phyloP scores from a whole-genome alignment of 352 stramenopile species.

The Globisporangium parvum region DNA sequence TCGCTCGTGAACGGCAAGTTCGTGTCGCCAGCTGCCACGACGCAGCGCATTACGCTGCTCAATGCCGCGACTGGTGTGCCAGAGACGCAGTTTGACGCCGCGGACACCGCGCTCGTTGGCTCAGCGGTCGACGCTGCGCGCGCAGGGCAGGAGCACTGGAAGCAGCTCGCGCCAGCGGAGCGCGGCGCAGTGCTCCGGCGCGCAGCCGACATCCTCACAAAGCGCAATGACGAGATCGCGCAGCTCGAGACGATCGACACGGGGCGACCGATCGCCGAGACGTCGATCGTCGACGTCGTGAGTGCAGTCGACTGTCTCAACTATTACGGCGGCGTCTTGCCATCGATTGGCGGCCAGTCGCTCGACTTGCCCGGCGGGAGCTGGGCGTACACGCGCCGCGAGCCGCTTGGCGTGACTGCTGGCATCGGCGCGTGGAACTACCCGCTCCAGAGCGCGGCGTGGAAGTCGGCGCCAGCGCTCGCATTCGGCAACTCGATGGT shows the following conservation, averaged over 20 bases:
- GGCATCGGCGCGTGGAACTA: slow-evolving; percentile 85
- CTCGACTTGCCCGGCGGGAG: slow-evolving; percentile 54
- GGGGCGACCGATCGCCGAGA: slow-evolving; percentile 70
- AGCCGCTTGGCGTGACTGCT: slow-evolving; percentile 65
- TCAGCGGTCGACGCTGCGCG: slow-evolving; percentile 36
- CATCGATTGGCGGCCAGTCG: slow-evolving; percentile 64
- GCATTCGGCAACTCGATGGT: slow-evolving; percentile 89
- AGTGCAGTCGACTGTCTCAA: slow-evolving; percentile 75
- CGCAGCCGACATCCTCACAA: slow-evolving; percentile 52
- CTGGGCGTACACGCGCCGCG: slow-evolving; percentile 73
- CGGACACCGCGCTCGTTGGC: slow-evolving; percentile 40
- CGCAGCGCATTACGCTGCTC: slow-evolving; percentile 41
- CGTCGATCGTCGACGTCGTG: slow-evolving; percentile 53
- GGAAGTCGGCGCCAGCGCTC: slow-evolving; percentile 77
- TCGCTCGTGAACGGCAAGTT: slow-evolving; percentile 76
- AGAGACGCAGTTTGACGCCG: slow-evolving; percentile 48
- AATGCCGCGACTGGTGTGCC: slow-evolving; percentile 43
- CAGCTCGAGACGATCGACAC: slow-evolving; percentile 75
- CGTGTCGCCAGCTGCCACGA: slow-evolving; percentile 17
- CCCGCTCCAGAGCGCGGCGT: slow-evolving; percentile 68
- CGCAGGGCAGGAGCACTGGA: slow-evolving; percentile 59
- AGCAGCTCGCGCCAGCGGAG: slow-evolving; percentile 44
- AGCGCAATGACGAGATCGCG: slow-evolving; percentile 57
- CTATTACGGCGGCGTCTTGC: slow-evolving; percentile 65
- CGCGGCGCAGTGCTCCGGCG: slow-evolving; percentile 59